Percentiles rank a stretch among this genome's conserved stretches.
Evolutionary conservation across 495 filamentous ascomycete species (phyloP).

Genomic region (Sabuloglossum arenarium): DNA sequence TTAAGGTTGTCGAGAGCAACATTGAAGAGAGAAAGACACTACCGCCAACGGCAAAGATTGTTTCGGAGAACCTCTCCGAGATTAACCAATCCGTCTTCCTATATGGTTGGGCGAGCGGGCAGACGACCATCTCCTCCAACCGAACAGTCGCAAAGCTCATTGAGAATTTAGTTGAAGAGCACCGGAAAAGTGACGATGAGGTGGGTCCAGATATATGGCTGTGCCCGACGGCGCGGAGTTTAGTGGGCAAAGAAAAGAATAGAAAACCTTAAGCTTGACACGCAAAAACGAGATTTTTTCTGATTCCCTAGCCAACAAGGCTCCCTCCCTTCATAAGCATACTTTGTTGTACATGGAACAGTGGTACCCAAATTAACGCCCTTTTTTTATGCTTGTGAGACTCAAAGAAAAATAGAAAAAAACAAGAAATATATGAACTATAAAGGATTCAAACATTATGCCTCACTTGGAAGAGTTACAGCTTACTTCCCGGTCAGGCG

Average conservation of each 20-base stretch:
- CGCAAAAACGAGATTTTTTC: not conserved
- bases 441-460: not conserved
- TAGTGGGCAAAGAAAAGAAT: conserved; percentile 40
- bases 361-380: conserved; percentile 1
- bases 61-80: conserved; percentile 24
- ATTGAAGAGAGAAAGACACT: conserved; percentile 1
- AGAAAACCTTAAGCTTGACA: conserved; percentile 6
- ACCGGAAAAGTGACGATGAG: conserved; percentile 9
- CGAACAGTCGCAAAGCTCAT: conserved; percentile 41
- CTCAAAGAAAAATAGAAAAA: not conserved
- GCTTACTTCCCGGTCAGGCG: conserved; percentile 36
- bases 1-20: conserved; percentile 12
- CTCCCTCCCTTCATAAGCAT: not conserved
- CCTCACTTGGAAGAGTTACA: not conserved
- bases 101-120: conserved; percentile 38
- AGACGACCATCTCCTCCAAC: conserved; percentile 48
- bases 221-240: conserved; percentile 39
- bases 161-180: conserved; percentile 26
- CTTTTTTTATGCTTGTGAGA: not conserved
- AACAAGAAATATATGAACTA: not conserved
- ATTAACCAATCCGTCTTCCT: conserved; percentile 50
- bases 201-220: conserved; percentile 39
- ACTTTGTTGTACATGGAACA: not conserved
- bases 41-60: not conserved
- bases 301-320: not conserved